These are phyloP conservation scores for Vicia faba DNA, from an alignment of 306 rosid genomes.

Conservation along the genomic window DNA sequence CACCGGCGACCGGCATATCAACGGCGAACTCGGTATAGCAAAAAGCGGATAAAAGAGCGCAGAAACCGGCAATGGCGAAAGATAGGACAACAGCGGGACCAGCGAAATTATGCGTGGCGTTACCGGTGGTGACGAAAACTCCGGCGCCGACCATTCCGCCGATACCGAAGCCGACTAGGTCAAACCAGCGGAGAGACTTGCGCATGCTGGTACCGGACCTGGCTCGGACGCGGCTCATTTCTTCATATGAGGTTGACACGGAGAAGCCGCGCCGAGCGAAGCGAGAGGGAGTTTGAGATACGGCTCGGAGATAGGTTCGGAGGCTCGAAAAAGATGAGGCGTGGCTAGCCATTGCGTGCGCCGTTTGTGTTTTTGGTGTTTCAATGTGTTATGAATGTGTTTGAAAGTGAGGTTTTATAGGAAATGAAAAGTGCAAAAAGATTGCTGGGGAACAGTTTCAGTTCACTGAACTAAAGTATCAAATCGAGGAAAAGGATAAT, in stretches of 20 bases:
- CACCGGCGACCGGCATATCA: slow-evolving; percentile 95
- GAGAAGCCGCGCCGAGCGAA: slow-evolving; percentile 69
- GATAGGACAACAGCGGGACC: slow-evolving; percentile 83
- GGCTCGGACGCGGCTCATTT: slow-evolving; percentile 58
- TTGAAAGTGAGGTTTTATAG: slow-evolving; percentile 16
- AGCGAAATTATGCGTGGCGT: slow-evolving; percentile 53
- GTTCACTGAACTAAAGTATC: slow-evolving; percentile 17
- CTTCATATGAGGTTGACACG: slow-evolving; percentile 72
- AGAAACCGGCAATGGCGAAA: slow-evolving; percentile 95
- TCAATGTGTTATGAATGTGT: background rate
- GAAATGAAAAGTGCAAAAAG: slow-evolving; percentile 1
- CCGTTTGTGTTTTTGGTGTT: background rate
- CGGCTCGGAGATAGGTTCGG: slow-evolving; percentile 61
- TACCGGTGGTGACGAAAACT: slow-evolving; percentile 82
- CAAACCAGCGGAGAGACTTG: slow-evolving; percentile 77
- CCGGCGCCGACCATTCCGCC: slow-evolving; percentile 99
- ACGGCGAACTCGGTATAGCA: slow-evolving; percentile 99
- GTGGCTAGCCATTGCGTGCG: slow-evolving; percentile 48
- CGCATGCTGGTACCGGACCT: slow-evolving; percentile 73
- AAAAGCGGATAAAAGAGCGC: slow-evolving; percentile 90
- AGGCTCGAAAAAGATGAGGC: slow-evolving; percentile 69
- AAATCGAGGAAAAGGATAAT: slow-evolving; percentile 4
- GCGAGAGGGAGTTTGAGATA: slow-evolving; percentile 67
- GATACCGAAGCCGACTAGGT: slow-evolving; percentile 70
- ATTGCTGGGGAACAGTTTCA: background rate